Base-by-base conservation (phyloP, 2,329 filamentous ascomycete genomes). In the Thermochaetoides dissita region DNA sequence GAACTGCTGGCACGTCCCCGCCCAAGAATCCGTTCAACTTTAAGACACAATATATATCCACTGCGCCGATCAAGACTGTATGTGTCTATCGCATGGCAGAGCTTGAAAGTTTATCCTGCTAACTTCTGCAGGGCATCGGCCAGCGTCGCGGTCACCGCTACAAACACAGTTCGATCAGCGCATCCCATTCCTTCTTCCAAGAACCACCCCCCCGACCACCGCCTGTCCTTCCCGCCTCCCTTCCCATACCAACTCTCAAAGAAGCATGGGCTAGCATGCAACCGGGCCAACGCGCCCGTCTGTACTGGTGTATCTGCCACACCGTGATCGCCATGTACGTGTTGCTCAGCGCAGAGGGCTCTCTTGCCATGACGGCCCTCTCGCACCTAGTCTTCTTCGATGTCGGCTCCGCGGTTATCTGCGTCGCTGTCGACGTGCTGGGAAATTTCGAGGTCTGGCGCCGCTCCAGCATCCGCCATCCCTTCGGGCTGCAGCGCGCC, bases 401-500 rank as follows among this genome's bases (percentile, higher is more conserved):
- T 59, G 89, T 91, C 7, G 76, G 94, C 2, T 91, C 87, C 31
- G 91, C 91, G 5, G 79, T 88, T 38, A 76, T 96, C 6, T 96
- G 89, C 59, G 87, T 94, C 3, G 79, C 77, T 9, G 89, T 96
- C 37, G 91, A 98, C 57, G 84, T 96, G 1, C 75, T 95, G 38
- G 80, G 84, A 40, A 98, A 98, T 60, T 98, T 98, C 55, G 91
- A 98, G 59, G 88, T 96, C 34, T 98, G 91, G 91, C 85, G 86
- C 50, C 76, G 89, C 37, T 89, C 84, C 52, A 93, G 81, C 51
- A 83, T 98, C 53, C 80, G 88, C 24, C 87, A 98, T 62, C 91
- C 91, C 0, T 98, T 98, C 57, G 88, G 81, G 3, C 74, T 98
- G 24, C 86, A 95, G 63, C 77, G 91, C 41, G 84, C 84, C 45